Evolutionary conservation across 257 asterid genomes (phyloP).

Genomic region (Jacaranda copaia): DNA sequence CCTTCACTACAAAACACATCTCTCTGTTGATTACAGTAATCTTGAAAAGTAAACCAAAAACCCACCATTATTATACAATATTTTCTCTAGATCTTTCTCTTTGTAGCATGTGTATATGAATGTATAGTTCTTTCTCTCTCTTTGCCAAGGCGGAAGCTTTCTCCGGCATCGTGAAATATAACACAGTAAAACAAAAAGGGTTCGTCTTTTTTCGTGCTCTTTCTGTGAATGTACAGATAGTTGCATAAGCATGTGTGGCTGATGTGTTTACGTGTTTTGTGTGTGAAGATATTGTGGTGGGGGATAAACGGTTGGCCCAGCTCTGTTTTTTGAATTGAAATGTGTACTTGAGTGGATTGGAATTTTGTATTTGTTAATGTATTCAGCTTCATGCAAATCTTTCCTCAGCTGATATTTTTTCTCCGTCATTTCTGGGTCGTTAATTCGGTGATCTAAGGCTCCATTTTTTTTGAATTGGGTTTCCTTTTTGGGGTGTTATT

Average conservation of each 20-base stretch:
- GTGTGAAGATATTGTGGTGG: neutral
- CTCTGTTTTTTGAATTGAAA: slow-evolving; percentile 22
- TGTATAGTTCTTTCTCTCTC: neutral
- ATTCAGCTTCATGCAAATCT: slow-evolving; percentile 22
- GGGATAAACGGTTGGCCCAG: neutral
- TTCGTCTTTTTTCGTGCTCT: neutral
- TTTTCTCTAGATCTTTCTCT: slow-evolving; percentile 4
- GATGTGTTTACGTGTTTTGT: neutral
- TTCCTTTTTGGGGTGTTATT: neutral
- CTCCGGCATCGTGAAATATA: slow-evolving; percentile 14
- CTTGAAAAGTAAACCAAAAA: slow-evolving; percentile 13
- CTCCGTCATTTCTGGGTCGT: slow-evolving; percentile 1
- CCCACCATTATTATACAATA: slow-evolving; percentile 13
- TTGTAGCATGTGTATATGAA: neutral
- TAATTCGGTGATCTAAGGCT: slow-evolving; percentile 29
- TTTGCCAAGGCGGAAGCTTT: slow-evolving; percentile 17
- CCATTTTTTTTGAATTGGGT: neutral
- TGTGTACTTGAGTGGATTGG: slow-evolving; percentile 1
- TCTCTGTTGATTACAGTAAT: neutral
- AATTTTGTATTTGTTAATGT: neutral
- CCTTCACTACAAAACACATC: neutral
- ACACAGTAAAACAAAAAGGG: slow-evolving; percentile 6
- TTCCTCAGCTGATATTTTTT: neutral
- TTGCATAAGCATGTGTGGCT: neutral
- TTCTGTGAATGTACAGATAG: neutral